Evolutionary conservation across 2,329 filamentous ascomycete genomes (phyloP).

Genomic region (Curvularia verruculosa): DNA sequence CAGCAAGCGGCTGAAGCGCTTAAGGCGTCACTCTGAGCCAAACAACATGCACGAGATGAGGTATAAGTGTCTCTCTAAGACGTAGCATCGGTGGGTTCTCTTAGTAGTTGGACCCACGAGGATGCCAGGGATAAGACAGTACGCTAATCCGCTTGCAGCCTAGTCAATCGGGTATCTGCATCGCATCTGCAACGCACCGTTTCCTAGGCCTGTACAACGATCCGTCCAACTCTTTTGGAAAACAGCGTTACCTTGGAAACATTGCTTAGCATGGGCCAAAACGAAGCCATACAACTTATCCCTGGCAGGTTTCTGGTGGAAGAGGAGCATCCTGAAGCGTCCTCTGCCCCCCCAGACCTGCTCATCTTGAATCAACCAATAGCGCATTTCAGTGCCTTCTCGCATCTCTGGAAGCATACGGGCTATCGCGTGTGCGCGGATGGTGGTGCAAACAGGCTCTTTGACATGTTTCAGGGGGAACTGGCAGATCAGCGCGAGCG

Average conservation of each 20-base stretch:
- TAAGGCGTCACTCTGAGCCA: not conserved
- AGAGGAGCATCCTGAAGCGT: constrained; percentile 22
- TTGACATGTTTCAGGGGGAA: constrained; percentile 54
- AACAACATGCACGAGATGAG: not conserved
- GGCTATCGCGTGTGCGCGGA: constrained; percentile 80
- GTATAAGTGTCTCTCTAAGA: not conserved
- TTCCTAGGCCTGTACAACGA: not conserved
- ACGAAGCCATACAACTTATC: constrained; percentile 23
- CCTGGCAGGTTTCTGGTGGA: constrained; percentile 39
- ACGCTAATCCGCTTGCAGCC: constrained; percentile 12
- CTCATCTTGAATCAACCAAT: constrained; percentile 55
- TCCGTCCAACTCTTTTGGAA: constrained; percentile 3
- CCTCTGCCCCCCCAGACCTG: constrained; percentile 41
- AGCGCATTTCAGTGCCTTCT: constrained; percentile 57
- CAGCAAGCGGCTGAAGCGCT: not conserved
- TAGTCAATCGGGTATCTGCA: constrained; percentile 14
- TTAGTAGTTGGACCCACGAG: not conserved
- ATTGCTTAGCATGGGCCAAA: constrained; percentile 19
- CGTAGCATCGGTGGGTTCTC: not conserved
- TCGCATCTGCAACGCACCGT: constrained; percentile 8
- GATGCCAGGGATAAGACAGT: not conserved
- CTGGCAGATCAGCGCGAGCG: constrained; percentile 27
- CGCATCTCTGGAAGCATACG: constrained; percentile 59
- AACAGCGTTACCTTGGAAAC: constrained; percentile 1
- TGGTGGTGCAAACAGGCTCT: constrained; percentile 83